These are phyloP conservation scores for Xerocomus potaroensis DNA, from an alignment of 768 basidiomycete species.

Conservation along the genomic window DNA sequence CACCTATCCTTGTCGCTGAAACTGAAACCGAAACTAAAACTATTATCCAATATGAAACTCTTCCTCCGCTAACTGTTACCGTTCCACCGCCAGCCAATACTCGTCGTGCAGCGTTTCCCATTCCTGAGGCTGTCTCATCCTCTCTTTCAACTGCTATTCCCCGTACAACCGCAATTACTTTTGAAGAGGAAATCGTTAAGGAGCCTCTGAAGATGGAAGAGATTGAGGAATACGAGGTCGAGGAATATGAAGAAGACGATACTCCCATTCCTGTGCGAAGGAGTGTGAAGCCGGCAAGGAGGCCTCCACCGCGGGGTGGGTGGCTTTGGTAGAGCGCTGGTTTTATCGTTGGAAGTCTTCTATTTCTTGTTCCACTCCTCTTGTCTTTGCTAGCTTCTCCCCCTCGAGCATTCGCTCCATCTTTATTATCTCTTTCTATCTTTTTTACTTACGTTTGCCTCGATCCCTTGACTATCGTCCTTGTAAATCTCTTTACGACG, in stretches of 20 bases:
- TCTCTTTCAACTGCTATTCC: conserved; percentile 59
- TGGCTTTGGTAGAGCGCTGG: conserved; percentile 53
- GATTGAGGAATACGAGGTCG: conserved; percentile 33
- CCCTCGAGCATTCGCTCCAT: conserved; percentile 20
- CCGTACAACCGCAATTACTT: conserved; percentile 69
- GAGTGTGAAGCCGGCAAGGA: conserved; percentile 41
- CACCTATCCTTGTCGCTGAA: conserved; percentile 40
- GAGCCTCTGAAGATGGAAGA: conserved; percentile 36
- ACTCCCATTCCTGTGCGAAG: conserved; percentile 40
- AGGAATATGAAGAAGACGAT: conserved; percentile 42
- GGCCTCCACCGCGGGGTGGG: conserved; percentile 40
- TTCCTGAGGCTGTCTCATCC: conserved; percentile 59
- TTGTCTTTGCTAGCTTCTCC: conserved; percentile 22
- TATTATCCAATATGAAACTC: conserved; percentile 47
- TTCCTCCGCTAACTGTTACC: conserved; percentile 57
- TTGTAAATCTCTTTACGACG: conserved; percentile 14
- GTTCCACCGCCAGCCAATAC: conserved; percentile 77
- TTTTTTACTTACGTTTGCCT: conserved; percentile 8
- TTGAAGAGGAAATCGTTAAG: conserved; percentile 50
- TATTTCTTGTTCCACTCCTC: conserved; percentile 27
- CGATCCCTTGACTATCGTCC: conserved; percentile 6
- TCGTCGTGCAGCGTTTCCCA: conserved; percentile 67
- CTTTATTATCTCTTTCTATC: conserved; percentile 5
- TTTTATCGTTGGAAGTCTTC: conserved; percentile 32
- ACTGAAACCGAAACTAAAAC: conserved; percentile 63